phyloP scores from a whole-genome alignment of 805 yeast species.

The Myxozyma lipomycoides region DNA sequence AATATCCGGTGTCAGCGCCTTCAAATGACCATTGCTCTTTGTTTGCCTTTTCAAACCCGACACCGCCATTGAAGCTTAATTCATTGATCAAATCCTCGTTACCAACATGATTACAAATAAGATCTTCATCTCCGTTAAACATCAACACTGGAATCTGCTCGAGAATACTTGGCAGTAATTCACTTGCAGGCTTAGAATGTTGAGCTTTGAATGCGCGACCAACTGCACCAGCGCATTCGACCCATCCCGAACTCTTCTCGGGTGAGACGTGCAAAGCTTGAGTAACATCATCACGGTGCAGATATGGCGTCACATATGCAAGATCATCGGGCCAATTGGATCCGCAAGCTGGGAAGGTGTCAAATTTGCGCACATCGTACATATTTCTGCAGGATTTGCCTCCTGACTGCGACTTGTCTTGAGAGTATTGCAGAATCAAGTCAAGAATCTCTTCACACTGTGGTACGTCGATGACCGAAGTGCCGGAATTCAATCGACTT shows the following conservation, averaged over 20 bases:
- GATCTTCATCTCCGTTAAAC: constrained; percentile 84
- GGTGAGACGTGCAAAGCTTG: constrained; percentile 48
- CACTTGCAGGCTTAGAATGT: constrained; percentile 56
- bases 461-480: constrained; percentile 13
- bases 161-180: constrained; percentile 63
- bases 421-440: constrained; percentile 33
- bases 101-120: constrained; percentile 81
- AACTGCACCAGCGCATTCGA: constrained; percentile 70
- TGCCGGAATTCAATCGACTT: constrained; percentile 18
- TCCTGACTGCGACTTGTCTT: constrained; percentile 20
- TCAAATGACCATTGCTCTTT: constrained; percentile 47
- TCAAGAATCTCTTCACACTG: constrained; percentile 39
- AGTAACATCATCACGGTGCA: constrained; percentile 46
- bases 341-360: constrained; percentile 82
- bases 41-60: constrained; percentile 34
- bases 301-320: constrained; percentile 47
- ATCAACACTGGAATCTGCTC: constrained; percentile 58
- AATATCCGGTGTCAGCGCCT: constrained; percentile 43
- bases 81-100: constrained; percentile 61
- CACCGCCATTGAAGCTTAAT: constrained; percentile 59
- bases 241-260: constrained; percentile 52
- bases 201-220: constrained; percentile 49
- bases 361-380: constrained; percentile 71
- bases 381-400: constrained; percentile 65
- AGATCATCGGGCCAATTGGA: constrained; percentile 83